Evolutionary conservation across 176 grass and related monocot species (phyloP).

Genomic region (Alopecurus myosuroides): DNA sequence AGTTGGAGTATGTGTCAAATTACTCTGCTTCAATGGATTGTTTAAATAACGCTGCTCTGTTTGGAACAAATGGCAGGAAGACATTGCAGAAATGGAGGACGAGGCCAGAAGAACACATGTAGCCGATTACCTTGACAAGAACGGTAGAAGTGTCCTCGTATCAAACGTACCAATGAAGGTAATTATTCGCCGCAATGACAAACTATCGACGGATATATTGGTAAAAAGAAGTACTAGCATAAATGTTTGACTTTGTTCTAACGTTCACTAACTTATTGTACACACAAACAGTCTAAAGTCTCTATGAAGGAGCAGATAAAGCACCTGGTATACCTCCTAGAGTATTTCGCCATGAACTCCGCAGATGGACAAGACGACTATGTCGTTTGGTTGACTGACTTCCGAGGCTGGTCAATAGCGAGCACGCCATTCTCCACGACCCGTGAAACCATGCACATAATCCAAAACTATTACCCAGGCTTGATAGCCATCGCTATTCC

Average conservation of each 20-base stretch:
- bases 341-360: conserved; percentile 22
- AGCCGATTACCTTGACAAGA: conserved; percentile 48
- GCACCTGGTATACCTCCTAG: conserved; percentile 41
- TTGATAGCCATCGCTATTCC: conserved; percentile 26
- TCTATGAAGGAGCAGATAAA: conserved; percentile 40
- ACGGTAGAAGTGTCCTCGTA: conserved; percentile 42
- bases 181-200: not conserved
- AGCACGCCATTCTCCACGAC: conserved; percentile 8
- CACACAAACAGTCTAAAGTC: conserved; percentile 25
- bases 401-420: conserved; percentile 27
- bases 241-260: not conserved
- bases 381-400: conserved; percentile 35
- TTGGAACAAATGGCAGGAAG: conserved; percentile 31
- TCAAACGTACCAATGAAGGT: conserved; percentile 22
- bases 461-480: conserved; percentile 48
- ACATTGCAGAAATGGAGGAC: conserved; percentile 29
- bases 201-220: not conserved
- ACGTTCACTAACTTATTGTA: not conserved
- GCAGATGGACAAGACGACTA: conserved; percentile 20
- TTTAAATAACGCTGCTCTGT: not conserved
- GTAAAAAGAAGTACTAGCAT: not conserved
- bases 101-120: conserved; percentile 29
- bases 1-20: no score
- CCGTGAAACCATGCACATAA: conserved; percentile 31
- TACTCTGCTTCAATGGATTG: not conserved